phyloP scores from a whole-genome alignment of 768 basidiomycete species.

The Cubamyces lactineus region DNA sequence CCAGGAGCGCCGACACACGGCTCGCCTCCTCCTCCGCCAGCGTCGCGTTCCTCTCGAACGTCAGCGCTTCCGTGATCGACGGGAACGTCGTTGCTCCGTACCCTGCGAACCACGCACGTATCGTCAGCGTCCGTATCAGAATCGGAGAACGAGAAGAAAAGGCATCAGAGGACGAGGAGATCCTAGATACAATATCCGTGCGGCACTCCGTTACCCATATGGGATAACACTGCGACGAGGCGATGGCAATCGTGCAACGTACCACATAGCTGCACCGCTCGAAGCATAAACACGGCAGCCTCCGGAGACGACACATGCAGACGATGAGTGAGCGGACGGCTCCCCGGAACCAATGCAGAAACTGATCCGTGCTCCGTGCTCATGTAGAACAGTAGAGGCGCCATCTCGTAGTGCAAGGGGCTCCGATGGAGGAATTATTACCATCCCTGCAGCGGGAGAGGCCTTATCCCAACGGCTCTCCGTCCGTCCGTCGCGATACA shows the following conservation, averaged over 20 bases:
- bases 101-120: slow-evolving; percentile 43
- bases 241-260: no score
- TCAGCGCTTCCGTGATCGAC: slow-evolving; percentile 75
- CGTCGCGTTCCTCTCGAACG: slow-evolving; percentile 64
- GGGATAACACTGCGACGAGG: no score
- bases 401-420: no score
- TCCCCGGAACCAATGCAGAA: not conserved
- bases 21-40: slow-evolving; percentile 62
- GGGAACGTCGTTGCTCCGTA: slow-evolving; percentile 88
- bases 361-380: no score
- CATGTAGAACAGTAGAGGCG: no score
- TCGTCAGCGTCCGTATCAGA: not conserved
- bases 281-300: not conserved
- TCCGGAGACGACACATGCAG: not conserved
- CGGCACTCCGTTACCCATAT: no score
- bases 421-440: no score
- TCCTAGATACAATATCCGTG: no score
- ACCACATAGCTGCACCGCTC: no score
- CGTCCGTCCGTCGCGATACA: not conserved
- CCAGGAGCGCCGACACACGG: slow-evolving; percentile 59
- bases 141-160: no score
- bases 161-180: no score
- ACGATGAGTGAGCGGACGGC: not conserved
- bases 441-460: no score
- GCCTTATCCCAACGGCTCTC: not conserved